Percentiles rank a stretch among this genome's conserved stretches.
phyloP scores from a whole-genome alignment of 768 basidiomycete species.

The Harrya chromipes region DNA sequence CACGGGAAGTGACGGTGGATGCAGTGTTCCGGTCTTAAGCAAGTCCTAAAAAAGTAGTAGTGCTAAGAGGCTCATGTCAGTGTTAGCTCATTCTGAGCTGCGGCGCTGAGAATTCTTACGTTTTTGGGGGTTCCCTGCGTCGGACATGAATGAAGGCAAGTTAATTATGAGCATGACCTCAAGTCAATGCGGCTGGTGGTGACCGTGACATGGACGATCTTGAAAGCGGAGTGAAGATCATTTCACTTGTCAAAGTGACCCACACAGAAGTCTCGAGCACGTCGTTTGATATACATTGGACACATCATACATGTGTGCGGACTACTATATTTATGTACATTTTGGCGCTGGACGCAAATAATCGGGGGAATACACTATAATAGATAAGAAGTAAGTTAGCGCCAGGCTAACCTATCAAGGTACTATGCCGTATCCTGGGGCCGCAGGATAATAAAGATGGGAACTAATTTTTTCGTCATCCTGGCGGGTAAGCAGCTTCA shows the following conservation, averaged over 20 bases:
- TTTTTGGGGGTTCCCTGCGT: constrained; percentile 10
- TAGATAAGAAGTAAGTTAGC: constrained; percentile 23
- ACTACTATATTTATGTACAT: constrained; percentile 23
- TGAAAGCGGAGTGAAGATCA: constrained; percentile 14
- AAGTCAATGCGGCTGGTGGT: constrained; percentile 2
- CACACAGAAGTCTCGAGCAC: neutral
- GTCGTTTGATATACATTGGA: neutral
- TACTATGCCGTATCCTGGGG: constrained; percentile 8
- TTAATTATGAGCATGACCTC: constrained; percentile 6
- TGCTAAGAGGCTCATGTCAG: neutral
- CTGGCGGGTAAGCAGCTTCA: neutral
- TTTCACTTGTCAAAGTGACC: constrained; percentile 1
- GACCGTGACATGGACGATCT: constrained; percentile 13
- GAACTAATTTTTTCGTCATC: constrained; percentile 9
- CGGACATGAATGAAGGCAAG: constrained; percentile 22
- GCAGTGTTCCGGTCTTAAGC: neutral
- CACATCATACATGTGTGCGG: neutral
- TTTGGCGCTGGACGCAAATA: constrained; percentile 12
- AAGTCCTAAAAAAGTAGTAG: too few relatives aligned
- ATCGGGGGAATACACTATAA: constrained; percentile 17
- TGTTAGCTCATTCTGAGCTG: neutral
- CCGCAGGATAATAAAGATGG: constrained; percentile 12
- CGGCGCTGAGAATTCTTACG: constrained; percentile 6
- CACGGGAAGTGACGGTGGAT: neutral
- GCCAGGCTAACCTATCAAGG: constrained; percentile 15